These are phyloP conservation scores for Hymenoscyphus linearis DNA, from an alignment of 2,329 filamentous ascomycete species.

Conservation along the genomic window DNA sequence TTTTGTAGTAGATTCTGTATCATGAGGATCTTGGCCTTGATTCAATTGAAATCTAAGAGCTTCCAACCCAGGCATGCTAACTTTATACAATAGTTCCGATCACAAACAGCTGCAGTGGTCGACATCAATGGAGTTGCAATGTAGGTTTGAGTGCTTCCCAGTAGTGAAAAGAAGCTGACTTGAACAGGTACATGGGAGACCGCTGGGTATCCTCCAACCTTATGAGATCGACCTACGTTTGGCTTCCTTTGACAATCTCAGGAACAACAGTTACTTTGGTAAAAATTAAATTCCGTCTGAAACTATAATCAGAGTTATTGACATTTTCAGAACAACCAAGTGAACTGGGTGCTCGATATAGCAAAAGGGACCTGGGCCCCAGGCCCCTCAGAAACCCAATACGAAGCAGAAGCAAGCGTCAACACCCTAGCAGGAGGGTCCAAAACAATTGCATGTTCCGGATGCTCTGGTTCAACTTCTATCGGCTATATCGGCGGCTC, in stretches of 20 bases:
- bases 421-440: slow-evolving; percentile 42
- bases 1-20: too few relatives aligned
- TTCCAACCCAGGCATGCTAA: background rate
- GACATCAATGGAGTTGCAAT: slow-evolving; percentile 33
- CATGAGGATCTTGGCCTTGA: too few relatives aligned
- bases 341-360: slow-evolving; percentile 49
- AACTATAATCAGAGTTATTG: background rate
- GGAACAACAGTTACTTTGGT: slow-evolving; percentile 46
- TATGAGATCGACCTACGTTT: slow-evolving; percentile 56
- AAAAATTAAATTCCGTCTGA: slow-evolving; percentile 5
- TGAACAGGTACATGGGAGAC: slow-evolving; percentile 58
- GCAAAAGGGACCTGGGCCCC: slow-evolving; percentile 39
- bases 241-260: slow-evolving; percentile 53
- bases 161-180: background rate
- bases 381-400: slow-evolving; percentile 40
- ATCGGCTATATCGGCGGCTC: slow-evolving; percentile 53
- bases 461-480: slow-evolving; percentile 44
- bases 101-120: slow-evolving; percentile 57
- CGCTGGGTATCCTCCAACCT: slow-evolving; percentile 59
- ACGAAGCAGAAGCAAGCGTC: slow-evolving; percentile 46
- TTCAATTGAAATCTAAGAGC: too few relatives aligned
- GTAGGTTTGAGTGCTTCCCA: slow-evolving; percentile 13
- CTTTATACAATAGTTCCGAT: slow-evolving; percentile 37
- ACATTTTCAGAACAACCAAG: slow-evolving; percentile 38
- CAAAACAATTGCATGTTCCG: slow-evolving; percentile 41